A percentile compares a stretch with the other conserved stretches of the same genome.
These are phyloP conservation scores for Ettlia oleoabundans DNA, from an alignment of 139 green algal species.

Conservation along the genomic window DNA sequence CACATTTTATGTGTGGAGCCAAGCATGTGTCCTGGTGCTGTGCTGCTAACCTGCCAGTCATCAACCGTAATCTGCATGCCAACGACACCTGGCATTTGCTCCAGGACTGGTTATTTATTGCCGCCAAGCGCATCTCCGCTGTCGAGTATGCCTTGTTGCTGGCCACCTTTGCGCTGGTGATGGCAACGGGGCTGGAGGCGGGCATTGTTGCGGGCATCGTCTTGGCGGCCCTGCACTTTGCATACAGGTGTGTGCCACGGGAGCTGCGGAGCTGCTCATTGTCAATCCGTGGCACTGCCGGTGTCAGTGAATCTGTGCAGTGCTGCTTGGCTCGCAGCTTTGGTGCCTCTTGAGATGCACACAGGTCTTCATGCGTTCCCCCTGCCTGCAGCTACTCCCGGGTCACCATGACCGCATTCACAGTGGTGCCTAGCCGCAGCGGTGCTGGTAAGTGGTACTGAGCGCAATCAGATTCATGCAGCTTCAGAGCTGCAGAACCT, in stretches of 20 bases:
- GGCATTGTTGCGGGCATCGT: conserved; percentile 77
- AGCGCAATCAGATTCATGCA: too few species aligned
- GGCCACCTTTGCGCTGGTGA: conserved; percentile 67
- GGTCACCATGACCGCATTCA: conserved; percentile 49
- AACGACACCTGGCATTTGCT: too few species aligned
- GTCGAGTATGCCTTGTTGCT: conserved; percentile 79
- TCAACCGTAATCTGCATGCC: too few species aligned
- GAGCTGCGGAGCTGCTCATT: neutral
- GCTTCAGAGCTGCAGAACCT: too few species aligned
- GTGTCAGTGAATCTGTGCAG: too few species aligned
- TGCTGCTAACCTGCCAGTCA: too few species aligned
- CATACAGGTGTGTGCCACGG: conserved; percentile 59
- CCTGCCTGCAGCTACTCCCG: conserved; percentile 21
- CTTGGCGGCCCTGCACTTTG: conserved; percentile 71
- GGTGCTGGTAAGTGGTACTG: conserved; percentile 39
- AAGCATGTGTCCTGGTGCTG: too few species aligned
- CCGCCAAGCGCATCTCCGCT: conserved; percentile 26
- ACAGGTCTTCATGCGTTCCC: too few species aligned
- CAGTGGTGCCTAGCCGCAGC: conserved; percentile 60
- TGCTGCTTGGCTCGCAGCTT: too few species aligned
- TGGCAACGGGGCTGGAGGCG: conserved; percentile 54
- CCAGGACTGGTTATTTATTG: conserved; percentile 55
- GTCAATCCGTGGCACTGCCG: too few species aligned
- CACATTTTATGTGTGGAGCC: too few species aligned
- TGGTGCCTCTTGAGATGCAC: too few species aligned